Evolutionary conservation across 1,284 basidiomycete species (phyloP).

Genomic region (Schizopora paradoxa): DNA sequence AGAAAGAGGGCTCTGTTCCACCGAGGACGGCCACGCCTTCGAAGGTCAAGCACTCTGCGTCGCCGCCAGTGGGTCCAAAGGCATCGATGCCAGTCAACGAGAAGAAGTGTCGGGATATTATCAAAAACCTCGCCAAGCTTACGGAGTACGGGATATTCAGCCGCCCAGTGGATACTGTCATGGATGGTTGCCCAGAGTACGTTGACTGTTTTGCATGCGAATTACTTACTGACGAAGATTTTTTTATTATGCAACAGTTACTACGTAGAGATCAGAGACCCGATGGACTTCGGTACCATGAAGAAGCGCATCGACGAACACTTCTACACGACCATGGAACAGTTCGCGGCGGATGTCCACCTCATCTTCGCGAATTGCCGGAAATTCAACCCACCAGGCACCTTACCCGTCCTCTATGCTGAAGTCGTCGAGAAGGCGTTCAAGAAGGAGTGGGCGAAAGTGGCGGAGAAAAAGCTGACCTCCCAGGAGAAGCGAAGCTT

Average conservation of each 20-base stretch:
- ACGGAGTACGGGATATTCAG: slow-evolving; percentile 76
- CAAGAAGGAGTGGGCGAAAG: slow-evolving; percentile 86
- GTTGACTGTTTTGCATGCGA: slow-evolving; percentile 28
- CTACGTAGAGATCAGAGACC: slow-evolving; percentile 86
- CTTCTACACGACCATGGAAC: slow-evolving; percentile 75
- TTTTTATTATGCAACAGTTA: slow-evolving; percentile 50
- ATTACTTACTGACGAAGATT: slow-evolving; percentile 9
- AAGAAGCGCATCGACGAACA: slow-evolving; percentile 60
- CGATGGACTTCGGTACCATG: slow-evolving; percentile 95
- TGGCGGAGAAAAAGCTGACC: slow-evolving; percentile 68
- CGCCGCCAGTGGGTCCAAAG: slow-evolving; percentile 21
- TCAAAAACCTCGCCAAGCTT: slow-evolving; percentile 62
- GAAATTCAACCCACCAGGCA: slow-evolving; percentile 81
- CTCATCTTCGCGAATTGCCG: slow-evolving; percentile 88
- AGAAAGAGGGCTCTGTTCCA: slow-evolving; percentile 34
- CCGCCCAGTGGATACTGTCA: slow-evolving; percentile 80
- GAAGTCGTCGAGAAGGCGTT: slow-evolving; percentile 70
- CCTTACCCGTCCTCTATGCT: slow-evolving; percentile 70
- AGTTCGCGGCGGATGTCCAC: slow-evolving; percentile 77
- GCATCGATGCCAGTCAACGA: slow-evolving; percentile 55
- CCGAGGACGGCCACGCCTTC: slow-evolving; percentile 25
- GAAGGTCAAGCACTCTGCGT: slow-evolving; percentile 39
- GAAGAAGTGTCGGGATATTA: slow-evolving; percentile 74
- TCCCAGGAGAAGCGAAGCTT: slow-evolving; percentile 81
- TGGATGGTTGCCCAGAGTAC: slow-evolving; percentile 83